These are phyloP conservation scores for Prorocentrum cordatum DNA, from an alignment of 169 alveolate species.

Conservation along the genomic window DNA sequence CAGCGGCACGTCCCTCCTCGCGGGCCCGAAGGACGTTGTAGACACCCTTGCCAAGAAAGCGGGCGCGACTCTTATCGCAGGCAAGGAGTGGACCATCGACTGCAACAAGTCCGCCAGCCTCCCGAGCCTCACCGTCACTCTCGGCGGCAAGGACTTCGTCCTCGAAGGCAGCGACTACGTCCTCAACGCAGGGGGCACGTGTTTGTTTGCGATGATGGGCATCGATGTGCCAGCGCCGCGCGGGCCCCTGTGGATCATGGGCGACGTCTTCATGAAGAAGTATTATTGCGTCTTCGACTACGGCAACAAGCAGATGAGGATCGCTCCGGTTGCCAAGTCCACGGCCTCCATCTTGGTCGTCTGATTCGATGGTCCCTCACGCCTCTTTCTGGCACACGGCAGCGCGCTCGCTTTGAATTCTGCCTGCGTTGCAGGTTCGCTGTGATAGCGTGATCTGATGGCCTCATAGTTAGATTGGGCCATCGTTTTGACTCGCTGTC, in stretches of 20 bases:
- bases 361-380: too few species aligned
- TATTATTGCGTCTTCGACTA: constrained; percentile 77
- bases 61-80: constrained; percentile 32
- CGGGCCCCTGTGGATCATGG: constrained; percentile 78
- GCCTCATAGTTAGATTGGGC: too few species aligned
- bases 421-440: too few species aligned
- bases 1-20: constrained; percentile 81
- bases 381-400: too few species aligned
- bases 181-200: background rate
- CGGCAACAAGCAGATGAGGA: constrained; percentile 77
- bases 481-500: too few species aligned
- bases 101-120: background rate
- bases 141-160: constrained; percentile 48
- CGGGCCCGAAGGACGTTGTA: constrained; percentile 71
- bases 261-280: constrained; percentile 76
- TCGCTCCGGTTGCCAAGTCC: constrained; percentile 74
- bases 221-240: constrained; percentile 36
- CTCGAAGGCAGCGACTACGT: background rate
- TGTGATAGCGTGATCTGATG: too few species aligned
- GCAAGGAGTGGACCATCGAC: background rate
- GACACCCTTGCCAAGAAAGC: constrained; percentile 68
- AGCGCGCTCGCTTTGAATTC: too few species aligned
- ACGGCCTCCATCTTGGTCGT: too few species aligned
- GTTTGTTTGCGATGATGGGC: constrained; percentile 57
- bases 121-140: constrained; percentile 63